Percentiles rank a stretch among this genome's conserved stretches.
phyloP scores from a whole-genome alignment of 805 yeast genomes.

The Hanseniaspora mollemarum region DNA sequence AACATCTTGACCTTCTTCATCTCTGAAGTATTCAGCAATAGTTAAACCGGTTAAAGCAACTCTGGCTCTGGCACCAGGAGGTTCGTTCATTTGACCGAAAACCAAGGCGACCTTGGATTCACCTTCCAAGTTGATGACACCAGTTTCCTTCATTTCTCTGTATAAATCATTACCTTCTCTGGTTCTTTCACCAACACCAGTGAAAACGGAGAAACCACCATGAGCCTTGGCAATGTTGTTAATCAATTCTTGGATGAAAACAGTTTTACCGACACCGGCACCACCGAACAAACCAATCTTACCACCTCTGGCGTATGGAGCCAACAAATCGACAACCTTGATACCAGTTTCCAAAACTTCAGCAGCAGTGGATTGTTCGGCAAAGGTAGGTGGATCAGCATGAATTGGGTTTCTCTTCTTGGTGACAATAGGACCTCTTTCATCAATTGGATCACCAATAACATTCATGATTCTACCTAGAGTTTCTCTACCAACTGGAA shows the following conservation, averaged over 20 bases:
- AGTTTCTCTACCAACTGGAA: slow-evolving; percentile 98
- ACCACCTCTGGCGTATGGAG: slow-evolving; percentile 99
- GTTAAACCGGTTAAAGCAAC: slow-evolving; percentile 99
- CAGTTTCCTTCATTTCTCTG: slow-evolving; percentile 99
- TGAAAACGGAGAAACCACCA: slow-evolving; percentile 99
- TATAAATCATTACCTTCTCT: slow-evolving; percentile 99
- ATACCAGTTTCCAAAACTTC: slow-evolving; percentile 99
- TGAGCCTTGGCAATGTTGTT: slow-evolving; percentile 99
- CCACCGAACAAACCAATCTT: slow-evolving; percentile 99
- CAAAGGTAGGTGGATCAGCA: slow-evolving; percentile 93
- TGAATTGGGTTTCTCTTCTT: slow-evolving; percentile 95
- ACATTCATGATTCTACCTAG: slow-evolving; percentile 97
- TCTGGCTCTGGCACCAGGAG: slow-evolving; percentile 99
- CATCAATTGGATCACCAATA: slow-evolving; percentile 99
- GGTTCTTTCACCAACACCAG: slow-evolving; percentile 99
- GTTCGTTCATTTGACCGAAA: slow-evolving; percentile 99
- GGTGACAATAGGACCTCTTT: slow-evolving; percentile 95
- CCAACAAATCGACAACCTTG: slow-evolving; percentile 97
- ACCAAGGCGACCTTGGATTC: slow-evolving; percentile 99
- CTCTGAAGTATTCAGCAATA: slow-evolving; percentile 99
- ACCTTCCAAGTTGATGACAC: slow-evolving; percentile 99
- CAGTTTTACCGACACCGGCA: slow-evolving; percentile 99
- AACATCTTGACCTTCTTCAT: slow-evolving; percentile 99
- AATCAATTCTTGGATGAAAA: slow-evolving; percentile 97
- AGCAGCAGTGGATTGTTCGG: slow-evolving; percentile 94